Base-by-base conservation (phyloP, 2,329 filamentous ascomycete genomes). In the Chaetomium strumarium region DNA sequence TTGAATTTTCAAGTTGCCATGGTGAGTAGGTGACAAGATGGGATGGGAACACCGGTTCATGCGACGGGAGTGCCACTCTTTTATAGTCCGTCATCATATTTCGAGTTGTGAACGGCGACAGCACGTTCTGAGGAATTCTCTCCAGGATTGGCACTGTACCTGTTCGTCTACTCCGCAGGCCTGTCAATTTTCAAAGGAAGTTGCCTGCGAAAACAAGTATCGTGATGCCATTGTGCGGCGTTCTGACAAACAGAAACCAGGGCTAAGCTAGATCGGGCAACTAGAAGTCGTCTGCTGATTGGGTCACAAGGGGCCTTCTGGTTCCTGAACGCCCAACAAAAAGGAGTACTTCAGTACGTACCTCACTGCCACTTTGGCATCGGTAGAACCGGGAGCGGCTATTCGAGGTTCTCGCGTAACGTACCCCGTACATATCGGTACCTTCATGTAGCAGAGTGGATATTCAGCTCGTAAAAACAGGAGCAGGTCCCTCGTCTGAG, bases 391-490 rank as follows among this genome's bases (percentile, higher is more conserved):
- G 17, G 43, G 54, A 47, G 56, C 60, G 60, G 60, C 53, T 62
- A 62, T 62, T 62, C 54, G 51, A 62, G 60, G 60, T 59, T 60
- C 55, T 61, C 51, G 51, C 53, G 46, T 37, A 57, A 42, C 24
- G 24, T 24, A 24, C 24, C 24, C 9, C 9, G n/a, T 20, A 29
- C 20, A 6, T 13, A 20, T 14, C 19, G 38, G 39, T 30, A 29
- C 13, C 8, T 24, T 24, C 41, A 41, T 42, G 49, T 16, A 40
- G 42, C 24, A 24, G 11, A 30, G 52, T 51, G 55, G 48, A 37
- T 13, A 34, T 30, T 19, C 45, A 13, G 13, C 40, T 50, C 41
- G 40, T 46, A 46, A 24, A 24, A 24, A 7, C n/a, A n/a, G n/a
- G n/a, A n/a, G n/a, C n/a, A n/a, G n/a, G n/a, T n/a, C n/a, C n/a